These are phyloP conservation scores for Cocos nucifera DNA, from an alignment of 176 grass and related monocot species.

Conservation along the genomic window DNA sequence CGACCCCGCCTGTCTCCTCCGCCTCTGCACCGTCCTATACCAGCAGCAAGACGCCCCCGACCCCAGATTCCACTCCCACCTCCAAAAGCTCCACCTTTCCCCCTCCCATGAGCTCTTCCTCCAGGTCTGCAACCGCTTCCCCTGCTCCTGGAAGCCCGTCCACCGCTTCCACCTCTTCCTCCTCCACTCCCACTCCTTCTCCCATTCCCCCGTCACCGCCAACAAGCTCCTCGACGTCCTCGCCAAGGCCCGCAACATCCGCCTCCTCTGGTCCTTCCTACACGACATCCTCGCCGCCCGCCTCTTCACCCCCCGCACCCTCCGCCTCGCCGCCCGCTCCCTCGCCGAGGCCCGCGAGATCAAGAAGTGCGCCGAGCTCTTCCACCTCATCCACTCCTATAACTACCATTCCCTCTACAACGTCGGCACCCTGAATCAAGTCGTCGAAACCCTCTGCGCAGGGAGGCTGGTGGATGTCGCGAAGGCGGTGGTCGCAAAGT, in stretches of 20 bases:
- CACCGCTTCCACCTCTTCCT: conserved; percentile 63
- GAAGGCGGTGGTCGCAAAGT: conserved; percentile 40
- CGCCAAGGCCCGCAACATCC: conserved; percentile 49
- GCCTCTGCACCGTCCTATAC: conserved; percentile 72
- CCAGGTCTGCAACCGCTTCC: conserved; percentile 51
- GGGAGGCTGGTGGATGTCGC: conserved; percentile 57
- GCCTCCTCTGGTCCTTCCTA: conserved; percentile 47
- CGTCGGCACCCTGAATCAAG: conserved; percentile 23
- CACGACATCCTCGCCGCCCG: conserved; percentile 9
- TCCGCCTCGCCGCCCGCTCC: conserved; percentile 34
- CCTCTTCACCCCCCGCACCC: conserved; percentile 28
- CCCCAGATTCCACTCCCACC: conserved; percentile 32
- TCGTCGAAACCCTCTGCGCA: conserved; percentile 38
- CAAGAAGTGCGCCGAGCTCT: conserved; percentile 42
- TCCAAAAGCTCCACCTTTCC: conserved; percentile 35
- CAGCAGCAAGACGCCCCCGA: conserved; percentile 61
- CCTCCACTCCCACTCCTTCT: conserved; percentile 39
- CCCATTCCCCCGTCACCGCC: conserved; percentile 51
- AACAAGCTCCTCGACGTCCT: conserved; percentile 50
- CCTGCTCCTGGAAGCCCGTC: conserved; percentile 65
- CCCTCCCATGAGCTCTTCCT: conserved; percentile 67
- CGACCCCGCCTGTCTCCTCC: conserved; percentile 36
- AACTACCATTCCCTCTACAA: conserved; percentile 1
- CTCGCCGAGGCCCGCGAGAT: conserved; percentile 48
- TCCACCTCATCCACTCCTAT: conserved; percentile 15